Evolutionary conservation across 1,284 basidiomycete genomes (phyloP).

Genomic region (Microbotryum scabiosae): DNA sequence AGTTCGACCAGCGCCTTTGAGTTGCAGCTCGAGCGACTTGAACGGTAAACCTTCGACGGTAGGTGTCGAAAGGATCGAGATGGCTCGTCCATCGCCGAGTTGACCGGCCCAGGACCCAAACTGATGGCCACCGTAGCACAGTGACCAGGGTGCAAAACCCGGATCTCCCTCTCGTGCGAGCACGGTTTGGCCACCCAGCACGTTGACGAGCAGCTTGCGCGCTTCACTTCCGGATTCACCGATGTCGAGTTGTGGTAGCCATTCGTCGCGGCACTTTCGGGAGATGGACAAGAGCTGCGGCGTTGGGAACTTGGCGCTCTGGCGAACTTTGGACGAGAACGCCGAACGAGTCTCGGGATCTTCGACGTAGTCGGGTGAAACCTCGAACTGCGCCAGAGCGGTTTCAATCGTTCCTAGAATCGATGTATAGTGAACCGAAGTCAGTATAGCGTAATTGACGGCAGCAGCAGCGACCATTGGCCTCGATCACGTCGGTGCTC

Average conservation of each 20-base stretch:
- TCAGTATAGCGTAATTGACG: not conserved
- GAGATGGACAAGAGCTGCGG: conserved; percentile 60
- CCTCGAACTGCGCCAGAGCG: conserved; percentile 48
- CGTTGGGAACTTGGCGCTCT: conserved; percentile 30
- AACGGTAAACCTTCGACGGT: not conserved
- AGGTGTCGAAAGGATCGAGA: conserved; percentile 53
- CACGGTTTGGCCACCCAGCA: conserved; percentile 68
- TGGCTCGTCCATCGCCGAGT: conserved; percentile 88
- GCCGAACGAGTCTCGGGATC: conserved; percentile 25
- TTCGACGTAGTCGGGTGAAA: conserved; percentile 41
- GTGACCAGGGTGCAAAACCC: conserved; percentile 74
- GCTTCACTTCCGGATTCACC: conserved; percentile 62
- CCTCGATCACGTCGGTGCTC: conserved; percentile 45
- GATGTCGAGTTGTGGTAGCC: conserved; percentile 74
- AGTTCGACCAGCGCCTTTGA: conserved; percentile 89
- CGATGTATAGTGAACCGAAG: too few relatives aligned
- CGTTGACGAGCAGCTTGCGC: conserved; percentile 63
- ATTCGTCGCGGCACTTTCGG: conserved; percentile 58
- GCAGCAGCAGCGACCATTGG: conserved; percentile 38
- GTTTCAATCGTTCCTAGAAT: conserved; percentile 32
- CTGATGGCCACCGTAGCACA: conserved; percentile 63
- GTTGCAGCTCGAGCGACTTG: conserved; percentile 56
- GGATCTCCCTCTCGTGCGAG: conserved; percentile 48
- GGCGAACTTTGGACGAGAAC: conserved; percentile 21
- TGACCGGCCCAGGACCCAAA: conserved; percentile 95